Conservation (phyloP, 768 basidiomycete genomes). For the Ramaria sp. region DNA sequence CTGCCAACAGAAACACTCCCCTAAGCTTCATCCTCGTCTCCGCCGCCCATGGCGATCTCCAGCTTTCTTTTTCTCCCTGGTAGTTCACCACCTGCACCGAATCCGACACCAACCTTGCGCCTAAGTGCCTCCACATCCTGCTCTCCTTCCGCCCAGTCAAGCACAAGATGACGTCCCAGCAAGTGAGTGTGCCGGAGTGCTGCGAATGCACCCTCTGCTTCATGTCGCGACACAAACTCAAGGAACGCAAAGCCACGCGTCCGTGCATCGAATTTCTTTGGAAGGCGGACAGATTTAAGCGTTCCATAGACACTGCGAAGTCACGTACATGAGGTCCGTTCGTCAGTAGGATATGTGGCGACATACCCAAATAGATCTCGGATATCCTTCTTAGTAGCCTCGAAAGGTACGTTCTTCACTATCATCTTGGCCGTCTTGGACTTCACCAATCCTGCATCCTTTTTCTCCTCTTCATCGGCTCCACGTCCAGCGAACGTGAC, state of each 20-base stretch:
- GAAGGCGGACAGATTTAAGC: slow-evolving; percentile 89
- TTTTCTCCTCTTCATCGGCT: neutral
- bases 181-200: slow-evolving; percentile 91
- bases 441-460: neutral
- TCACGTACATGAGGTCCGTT: neutral
- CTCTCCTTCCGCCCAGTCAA: slow-evolving; percentile 87
- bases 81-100: slow-evolving; percentile 53
- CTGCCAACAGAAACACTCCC: too few species aligned
- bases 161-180: slow-evolving; percentile 86
- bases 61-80: slow-evolving; percentile 73
- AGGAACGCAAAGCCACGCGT: slow-evolving; percentile 95
- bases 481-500: slow-evolving; percentile 68
- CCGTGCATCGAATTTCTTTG: slow-evolving; percentile 81
- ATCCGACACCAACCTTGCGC: slow-evolving; percentile 72
- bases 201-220: slow-evolving; percentile 82
- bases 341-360: neutral
- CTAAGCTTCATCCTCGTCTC: slow-evolving; percentile 22
- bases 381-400: slow-evolving; percentile 10
- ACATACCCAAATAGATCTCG: slow-evolving; percentile 78
- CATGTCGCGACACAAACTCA: slow-evolving; percentile 82
- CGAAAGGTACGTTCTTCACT: neutral
- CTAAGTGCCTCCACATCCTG: slow-evolving; percentile 68
- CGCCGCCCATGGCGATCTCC: slow-evolving; percentile 29
- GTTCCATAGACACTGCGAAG: slow-evolving; percentile 68
- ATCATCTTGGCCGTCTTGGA: neutral